Evolutionary conservation across 768 basidiomycete genomes (phyloP).

Genomic region (Boletus coccyginus): DNA sequence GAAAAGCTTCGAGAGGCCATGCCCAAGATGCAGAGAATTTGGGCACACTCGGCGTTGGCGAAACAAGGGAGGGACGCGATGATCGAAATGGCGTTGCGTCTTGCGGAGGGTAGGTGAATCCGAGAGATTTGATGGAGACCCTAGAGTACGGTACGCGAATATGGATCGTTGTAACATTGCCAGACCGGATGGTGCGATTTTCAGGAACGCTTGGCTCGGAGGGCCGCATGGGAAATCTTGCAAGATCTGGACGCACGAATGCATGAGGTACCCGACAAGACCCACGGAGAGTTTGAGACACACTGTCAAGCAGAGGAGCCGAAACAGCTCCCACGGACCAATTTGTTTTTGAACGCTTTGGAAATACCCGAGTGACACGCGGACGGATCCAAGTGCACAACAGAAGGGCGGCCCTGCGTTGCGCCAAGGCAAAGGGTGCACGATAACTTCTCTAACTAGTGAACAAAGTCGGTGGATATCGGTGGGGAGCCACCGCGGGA

Average conservation of each 20-base stretch:
- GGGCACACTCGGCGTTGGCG: background rate
- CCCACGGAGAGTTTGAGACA: too few species aligned
- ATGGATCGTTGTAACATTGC: background rate
- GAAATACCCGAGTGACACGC: background rate
- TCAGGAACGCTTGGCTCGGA: background rate
- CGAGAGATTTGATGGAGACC: background rate
- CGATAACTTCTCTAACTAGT: background rate
- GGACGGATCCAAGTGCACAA: background rate
- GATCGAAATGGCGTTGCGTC: background rate
- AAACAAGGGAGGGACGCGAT: background rate
- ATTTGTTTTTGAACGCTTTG: background rate
- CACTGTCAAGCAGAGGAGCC: background rate
- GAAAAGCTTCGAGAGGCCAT: background rate
- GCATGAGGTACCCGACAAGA: background rate
- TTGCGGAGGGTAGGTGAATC: background rate
- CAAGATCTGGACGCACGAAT: too few species aligned
- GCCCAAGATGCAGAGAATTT: conserved; percentile 2
- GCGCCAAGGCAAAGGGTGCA: too few species aligned
- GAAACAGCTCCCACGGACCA: background rate
- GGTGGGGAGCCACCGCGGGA: background rate
- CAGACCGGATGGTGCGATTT: background rate
- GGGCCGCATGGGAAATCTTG: too few species aligned
- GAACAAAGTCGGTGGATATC: background rate
- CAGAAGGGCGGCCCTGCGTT: background rate
- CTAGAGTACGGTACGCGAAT: too few species aligned